Conservation (phyloP, 2,329 filamentous ascomycete species). For the Aspergillus latus region DNA sequence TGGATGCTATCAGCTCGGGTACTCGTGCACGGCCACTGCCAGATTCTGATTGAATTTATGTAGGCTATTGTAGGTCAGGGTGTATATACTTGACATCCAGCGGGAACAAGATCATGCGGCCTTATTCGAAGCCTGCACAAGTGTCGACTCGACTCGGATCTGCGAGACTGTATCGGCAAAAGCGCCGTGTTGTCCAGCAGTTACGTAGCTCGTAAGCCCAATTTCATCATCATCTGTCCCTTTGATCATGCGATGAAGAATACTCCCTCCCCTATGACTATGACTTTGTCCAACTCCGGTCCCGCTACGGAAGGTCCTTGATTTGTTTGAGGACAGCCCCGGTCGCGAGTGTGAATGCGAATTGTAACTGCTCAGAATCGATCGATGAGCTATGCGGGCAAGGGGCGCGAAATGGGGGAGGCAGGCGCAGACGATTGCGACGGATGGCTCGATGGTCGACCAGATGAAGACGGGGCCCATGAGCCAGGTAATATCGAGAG, state of each 20-base stretch:
- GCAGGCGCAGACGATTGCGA: conserved; percentile 17
- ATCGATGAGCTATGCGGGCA: neutral
- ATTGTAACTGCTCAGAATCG: neutral
- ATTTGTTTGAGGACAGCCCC: too few species aligned
- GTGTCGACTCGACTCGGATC: neutral
- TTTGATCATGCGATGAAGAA: neutral
- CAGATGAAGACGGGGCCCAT: conserved; percentile 17
- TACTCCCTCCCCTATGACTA: too few species aligned
- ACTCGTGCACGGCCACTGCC: neutral
- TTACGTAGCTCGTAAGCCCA: neutral
- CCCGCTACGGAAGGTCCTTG: too few species aligned
- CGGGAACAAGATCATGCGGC: too few species aligned
- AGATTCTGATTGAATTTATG: neutral
- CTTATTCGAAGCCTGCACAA: neutral
- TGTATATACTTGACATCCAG: too few species aligned
- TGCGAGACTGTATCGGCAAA: neutral
- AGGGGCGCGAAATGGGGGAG: neutral
- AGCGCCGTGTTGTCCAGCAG: too few species aligned
- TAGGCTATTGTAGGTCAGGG: too few species aligned
- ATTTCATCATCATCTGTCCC: neutral
- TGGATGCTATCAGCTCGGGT: too few species aligned
- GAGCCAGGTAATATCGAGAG: conserved; percentile 8
- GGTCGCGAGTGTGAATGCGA: neutral
- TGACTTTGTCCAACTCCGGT: too few species aligned
- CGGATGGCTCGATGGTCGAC: conserved; percentile 14